Percentiles rank a stretch among this genome's conserved stretches.
Evolutionary conservation across 805 yeast genomes (phyloP).

Genomic region (Saturnispora halmiae): DNA sequence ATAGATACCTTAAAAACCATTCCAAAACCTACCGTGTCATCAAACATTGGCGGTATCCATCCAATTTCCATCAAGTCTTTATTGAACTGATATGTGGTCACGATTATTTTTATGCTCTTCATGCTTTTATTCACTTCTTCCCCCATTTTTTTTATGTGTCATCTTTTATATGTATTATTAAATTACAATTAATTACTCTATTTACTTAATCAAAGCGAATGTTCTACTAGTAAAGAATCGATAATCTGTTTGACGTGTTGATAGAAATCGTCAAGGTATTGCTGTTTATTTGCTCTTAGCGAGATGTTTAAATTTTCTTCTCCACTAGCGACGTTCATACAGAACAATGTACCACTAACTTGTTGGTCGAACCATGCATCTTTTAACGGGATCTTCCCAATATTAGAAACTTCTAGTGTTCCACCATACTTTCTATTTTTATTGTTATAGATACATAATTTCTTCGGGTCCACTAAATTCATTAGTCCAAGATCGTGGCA

Average conservation of each 20-base stretch:
- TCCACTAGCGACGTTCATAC: neutral
- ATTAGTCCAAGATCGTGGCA: conserved; percentile 10
- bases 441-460: neutral
- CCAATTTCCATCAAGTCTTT: conserved; percentile 10
- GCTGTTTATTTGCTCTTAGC: neutral
- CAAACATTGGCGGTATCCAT: too few relatives aligned
- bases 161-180: conserved; percentile 5
- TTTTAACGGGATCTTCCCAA: conserved; percentile 2
- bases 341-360: neutral
- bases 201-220: neutral
- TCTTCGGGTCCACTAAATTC: conserved; percentile 9
- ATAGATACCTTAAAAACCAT: conserved; percentile 4
- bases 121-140: neutral
- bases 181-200: neutral
- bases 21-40: neutral
- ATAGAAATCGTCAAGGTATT: neutral
- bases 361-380: conserved; percentile 7
- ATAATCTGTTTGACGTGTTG: neutral
- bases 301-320: neutral
- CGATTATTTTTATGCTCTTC: neutral
- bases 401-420: conserved; percentile 8
- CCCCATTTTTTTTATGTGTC: neutral
- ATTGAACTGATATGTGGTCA: conserved; percentile 2
- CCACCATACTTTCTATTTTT: neutral
- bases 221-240: too few relatives aligned